Base-by-base conservation (phyloP, 495 filamentous ascomycete genomes). In the Tuber magnatum region DNA sequence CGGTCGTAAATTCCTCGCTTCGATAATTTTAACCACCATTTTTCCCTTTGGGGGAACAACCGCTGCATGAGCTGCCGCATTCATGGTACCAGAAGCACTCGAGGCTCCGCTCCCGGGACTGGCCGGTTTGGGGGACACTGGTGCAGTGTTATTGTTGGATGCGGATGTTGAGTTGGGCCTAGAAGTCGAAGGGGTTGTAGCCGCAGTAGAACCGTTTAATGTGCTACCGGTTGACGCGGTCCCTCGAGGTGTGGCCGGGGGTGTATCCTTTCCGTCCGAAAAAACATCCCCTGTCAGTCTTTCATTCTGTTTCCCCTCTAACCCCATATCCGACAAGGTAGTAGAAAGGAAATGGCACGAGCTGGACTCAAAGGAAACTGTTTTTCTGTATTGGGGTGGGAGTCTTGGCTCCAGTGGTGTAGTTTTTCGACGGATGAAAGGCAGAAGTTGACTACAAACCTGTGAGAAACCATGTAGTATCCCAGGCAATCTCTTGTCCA, bases 21-120 rank as follows among this genome's bases (percentile, higher is more conserved):
- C 92, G 73, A 89, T 85, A 43, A 99, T 94, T 77, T 91, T 92
- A 73, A 99, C 92, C 43, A 91, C 91, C 32, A 99, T 87, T 83
- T 97, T 97, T 40, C 95, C 95, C 82, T 92, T 95, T 39, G 93
- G 87, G 18, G 90, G 86, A n/a, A 91, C 91, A 10, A 93, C 90
- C 8, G 90, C 87, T 1, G 89, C 87, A 20, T 75, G 81, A 71
- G 85, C 51, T 6, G 78, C 76, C 22, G 82, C 38, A 12, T 46
- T 51, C 32, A 70, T 71, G 22, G 79, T 48, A 18, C 71, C 56
- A 65, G 56, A 65, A 65, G 56, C 56, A 35, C 56, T 35, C 16
- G 56, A 20, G 28, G 16, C 28, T 18, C 56, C 56, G 6, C 32
- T 20, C 28, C 56, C 28, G 32, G 56, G 56, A 65, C 56, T 65